Evolutionary conservation across 352 stramenopile species (phyloP).

Genomic region (Pythium myriotylum): DNA sequence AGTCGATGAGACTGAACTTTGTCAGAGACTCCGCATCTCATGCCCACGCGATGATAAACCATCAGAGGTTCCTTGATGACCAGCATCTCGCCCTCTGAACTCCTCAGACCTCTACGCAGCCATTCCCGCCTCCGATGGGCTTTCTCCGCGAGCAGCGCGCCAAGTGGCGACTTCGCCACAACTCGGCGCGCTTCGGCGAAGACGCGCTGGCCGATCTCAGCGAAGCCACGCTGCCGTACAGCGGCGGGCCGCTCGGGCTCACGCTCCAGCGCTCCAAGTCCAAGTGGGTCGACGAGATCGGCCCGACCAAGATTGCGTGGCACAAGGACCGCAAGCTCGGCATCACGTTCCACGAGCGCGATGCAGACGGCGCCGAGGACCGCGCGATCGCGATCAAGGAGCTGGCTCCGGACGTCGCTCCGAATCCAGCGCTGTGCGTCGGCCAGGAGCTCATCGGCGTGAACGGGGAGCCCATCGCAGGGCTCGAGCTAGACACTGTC

Average conservation of each 20-base stretch:
- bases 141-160: constrained; percentile 30
- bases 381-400: constrained; percentile 50
- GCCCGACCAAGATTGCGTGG: constrained; percentile 43
- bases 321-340: constrained; percentile 47
- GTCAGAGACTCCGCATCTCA: neutral
- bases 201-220: neutral
- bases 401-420: constrained; percentile 20
- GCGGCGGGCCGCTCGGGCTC: constrained; percentile 38
- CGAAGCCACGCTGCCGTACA: constrained; percentile 31
- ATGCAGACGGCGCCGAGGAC: constrained; percentile 4
- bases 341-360: constrained; percentile 50
- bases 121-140: constrained; percentile 10
- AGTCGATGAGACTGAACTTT: too few relatives aligned
- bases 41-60: neutral
- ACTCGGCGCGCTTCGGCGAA: constrained; percentile 10
- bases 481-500: constrained; percentile 41
- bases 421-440: constrained; percentile 29
- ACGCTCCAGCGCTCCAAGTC: constrained; percentile 46
- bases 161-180: constrained; percentile 32
- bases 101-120: neutral
- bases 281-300: constrained; percentile 33
- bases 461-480: constrained; percentile 35
- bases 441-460: constrained; percentile 53
- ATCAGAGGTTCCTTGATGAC: neutral
- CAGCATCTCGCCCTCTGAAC: constrained; percentile 4